These are phyloP conservation scores for Kalmusia sp. DNA, from an alignment of 2,329 filamentous ascomycete genomes.

Conservation along the genomic window DNA sequence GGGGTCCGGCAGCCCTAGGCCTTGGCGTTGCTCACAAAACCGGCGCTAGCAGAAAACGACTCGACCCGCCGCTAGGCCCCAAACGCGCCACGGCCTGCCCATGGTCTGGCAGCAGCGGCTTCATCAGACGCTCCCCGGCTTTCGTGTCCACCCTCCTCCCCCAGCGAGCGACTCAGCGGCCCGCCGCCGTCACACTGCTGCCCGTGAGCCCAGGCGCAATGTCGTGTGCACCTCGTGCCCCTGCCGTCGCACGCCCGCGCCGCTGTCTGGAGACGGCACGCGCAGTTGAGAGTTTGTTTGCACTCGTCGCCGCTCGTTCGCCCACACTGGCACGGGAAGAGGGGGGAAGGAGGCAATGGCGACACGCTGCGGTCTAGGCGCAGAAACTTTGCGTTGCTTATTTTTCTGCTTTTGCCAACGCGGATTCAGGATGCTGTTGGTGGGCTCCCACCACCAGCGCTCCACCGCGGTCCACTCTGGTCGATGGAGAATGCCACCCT, in stretches of 20 bases:
- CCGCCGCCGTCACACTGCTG: not conserved
- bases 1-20: slow-evolving; percentile 7
- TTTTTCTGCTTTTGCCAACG: not conserved
- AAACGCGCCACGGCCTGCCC: not conserved
- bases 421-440: slow-evolving; percentile 11
- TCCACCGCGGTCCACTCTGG: slow-evolving; percentile 13
- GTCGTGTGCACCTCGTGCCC: no score
- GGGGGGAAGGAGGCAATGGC: not conserved
- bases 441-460: slow-evolving; percentile 9
- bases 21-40: not conserved
- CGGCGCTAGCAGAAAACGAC: slow-evolving; percentile 1
- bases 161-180: not conserved
- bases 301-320: not conserved
- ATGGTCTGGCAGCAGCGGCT: not conserved
- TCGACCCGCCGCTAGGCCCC: slow-evolving; percentile 2
- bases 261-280: not conserved
- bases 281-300: not conserved
- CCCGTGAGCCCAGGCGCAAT: not conserved
- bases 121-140: not conserved
- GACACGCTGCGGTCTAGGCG: not conserved
- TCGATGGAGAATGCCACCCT: slow-evolving; percentile 14
- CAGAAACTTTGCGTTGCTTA: not conserved
- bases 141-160: not conserved
- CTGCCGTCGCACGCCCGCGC: slow-evolving; percentile 4
- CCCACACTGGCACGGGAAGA: not conserved